phyloP scores from a whole-genome alignment of 768 basidiomycete species.

The Lentinus brumalis region DNA sequence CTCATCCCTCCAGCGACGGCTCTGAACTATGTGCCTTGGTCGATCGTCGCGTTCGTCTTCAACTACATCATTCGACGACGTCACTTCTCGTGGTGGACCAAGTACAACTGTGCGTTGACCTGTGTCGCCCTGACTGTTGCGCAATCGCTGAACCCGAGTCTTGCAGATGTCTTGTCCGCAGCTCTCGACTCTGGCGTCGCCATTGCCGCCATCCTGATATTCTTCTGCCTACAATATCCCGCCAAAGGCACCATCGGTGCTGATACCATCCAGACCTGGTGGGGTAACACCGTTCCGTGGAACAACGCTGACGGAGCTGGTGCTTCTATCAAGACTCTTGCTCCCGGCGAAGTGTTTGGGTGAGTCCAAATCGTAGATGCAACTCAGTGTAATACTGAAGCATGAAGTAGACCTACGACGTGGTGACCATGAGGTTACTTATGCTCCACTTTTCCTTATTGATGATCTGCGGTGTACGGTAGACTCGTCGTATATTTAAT shows the following conservation, averaged over 20 bases:
- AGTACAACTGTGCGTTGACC: conserved; percentile 37
- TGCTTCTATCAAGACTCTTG: conserved; percentile 25
- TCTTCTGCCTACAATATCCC: conserved; percentile 39
- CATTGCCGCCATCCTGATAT: conserved; percentile 29
- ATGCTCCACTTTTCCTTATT: too few relatives aligned
- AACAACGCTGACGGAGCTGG: conserved; percentile 34
- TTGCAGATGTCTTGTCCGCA: conserved; percentile 68
- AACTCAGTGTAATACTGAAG: background rate
- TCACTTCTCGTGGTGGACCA: conserved; percentile 42
- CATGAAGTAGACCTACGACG: background rate
- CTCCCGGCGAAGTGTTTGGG: conserved; percentile 32
- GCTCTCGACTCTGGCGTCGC: conserved; percentile 68
- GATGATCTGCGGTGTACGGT: too few relatives aligned
- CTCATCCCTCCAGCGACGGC: conserved; percentile 45
- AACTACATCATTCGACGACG: conserved; percentile 40
- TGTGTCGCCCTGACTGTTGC: background rate
- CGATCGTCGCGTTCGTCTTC: conserved; percentile 39
- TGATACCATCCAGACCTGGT: conserved; percentile 38
- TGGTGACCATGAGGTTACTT: background rate
- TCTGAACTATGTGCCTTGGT: conserved; percentile 42
- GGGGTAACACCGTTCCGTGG: conserved; percentile 39
- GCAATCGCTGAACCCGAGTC: background rate
- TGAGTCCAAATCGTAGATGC: conserved; percentile 8
- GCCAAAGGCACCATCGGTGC: conserved; percentile 34
- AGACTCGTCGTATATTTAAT: too few relatives aligned